phyloP scores from a whole-genome alignment of 805 yeast species.

The Kuraishia hungarica region DNA sequence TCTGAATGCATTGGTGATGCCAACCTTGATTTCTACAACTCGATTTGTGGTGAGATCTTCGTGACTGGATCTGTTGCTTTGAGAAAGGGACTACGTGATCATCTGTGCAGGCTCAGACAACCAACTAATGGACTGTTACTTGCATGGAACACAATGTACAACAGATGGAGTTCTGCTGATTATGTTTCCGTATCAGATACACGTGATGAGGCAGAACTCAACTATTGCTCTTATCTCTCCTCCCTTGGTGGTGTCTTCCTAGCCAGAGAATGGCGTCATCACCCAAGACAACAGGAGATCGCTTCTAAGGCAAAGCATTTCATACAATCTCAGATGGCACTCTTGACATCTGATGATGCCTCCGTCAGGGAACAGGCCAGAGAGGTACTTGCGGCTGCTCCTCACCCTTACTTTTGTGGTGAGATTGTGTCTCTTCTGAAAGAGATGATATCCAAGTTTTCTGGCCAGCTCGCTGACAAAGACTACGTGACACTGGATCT shows the following conservation, averaged over 20 bases:
- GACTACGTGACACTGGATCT: conserved; percentile 20
- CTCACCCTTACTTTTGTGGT: conserved; percentile 32
- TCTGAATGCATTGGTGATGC: conserved; percentile 14
- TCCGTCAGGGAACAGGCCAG: conserved; percentile 58
- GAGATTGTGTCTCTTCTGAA: background rate
- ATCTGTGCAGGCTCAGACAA: conserved; percentile 17
- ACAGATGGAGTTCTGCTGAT: conserved; percentile 30
- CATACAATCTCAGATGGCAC: conserved; percentile 14
- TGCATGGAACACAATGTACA: conserved; percentile 38
- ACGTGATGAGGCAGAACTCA: conserved; percentile 3
- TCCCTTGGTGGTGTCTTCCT: conserved; percentile 61
- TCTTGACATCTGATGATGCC: conserved; percentile 15
- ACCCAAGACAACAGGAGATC: conserved; percentile 18
- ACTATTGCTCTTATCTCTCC: conserved; percentile 30
- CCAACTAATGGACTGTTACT: conserved; percentile 31
- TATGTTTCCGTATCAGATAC: background rate
- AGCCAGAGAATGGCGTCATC: conserved; percentile 16
- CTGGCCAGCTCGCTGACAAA: conserved; percentile 11
- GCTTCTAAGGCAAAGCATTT: conserved; percentile 17
- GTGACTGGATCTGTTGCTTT: conserved; percentile 68
- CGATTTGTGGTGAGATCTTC: conserved; percentile 45
- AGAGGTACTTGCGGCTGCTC: conserved; percentile 46
- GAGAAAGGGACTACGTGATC: conserved; percentile 54
- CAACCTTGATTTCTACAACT: conserved; percentile 29
- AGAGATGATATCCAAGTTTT: conserved; percentile 15